Evolutionary conservation across 192 early-diverging fungal genomes (phyloP).

Genomic region (Phlyctochytrium planicorne): DNA sequence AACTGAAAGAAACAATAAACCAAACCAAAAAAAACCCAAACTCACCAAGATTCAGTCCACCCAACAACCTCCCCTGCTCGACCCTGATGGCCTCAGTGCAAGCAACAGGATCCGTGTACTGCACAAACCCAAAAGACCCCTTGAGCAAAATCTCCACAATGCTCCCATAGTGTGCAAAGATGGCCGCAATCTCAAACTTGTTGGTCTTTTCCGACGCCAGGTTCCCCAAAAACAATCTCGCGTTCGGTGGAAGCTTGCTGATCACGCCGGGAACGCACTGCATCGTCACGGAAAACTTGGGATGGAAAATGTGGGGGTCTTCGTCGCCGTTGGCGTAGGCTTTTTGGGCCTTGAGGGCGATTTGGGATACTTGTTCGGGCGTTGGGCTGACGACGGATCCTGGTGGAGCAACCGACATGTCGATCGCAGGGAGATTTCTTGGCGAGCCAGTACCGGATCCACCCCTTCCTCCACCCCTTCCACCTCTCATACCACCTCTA

Average conservation of each 20-base stretch:
- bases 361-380: conserved; percentile 10
- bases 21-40: conserved; percentile 19
- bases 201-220: conserved; percentile 41
- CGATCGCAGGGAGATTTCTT: background rate
- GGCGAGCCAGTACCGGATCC: background rate
- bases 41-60: conserved; percentile 47
- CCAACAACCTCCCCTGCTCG: conserved; percentile 42
- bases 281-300: conserved; percentile 37
- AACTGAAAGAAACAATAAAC: conserved; percentile 4
- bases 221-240: conserved; percentile 55
- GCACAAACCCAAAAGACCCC: conserved; percentile 49
- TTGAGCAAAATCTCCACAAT: conserved; percentile 54
- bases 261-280: conserved; percentile 24
- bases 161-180: conserved; percentile 57
- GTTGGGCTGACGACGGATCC: conserved; percentile 19
- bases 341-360: conserved; percentile 6
- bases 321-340: conserved; percentile 12
- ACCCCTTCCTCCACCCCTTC: background rate
- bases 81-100: conserved; percentile 39
- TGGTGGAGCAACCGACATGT: conserved; percentile 9
- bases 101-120: conserved; percentile 46
- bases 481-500: background rate
- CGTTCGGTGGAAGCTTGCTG: conserved; percentile 30
- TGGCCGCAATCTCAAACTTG: conserved; percentile 44
- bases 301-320: conserved; percentile 34